Conservation (phyloP, 306 rosid species). For the Bauhinia variegata region DNA sequence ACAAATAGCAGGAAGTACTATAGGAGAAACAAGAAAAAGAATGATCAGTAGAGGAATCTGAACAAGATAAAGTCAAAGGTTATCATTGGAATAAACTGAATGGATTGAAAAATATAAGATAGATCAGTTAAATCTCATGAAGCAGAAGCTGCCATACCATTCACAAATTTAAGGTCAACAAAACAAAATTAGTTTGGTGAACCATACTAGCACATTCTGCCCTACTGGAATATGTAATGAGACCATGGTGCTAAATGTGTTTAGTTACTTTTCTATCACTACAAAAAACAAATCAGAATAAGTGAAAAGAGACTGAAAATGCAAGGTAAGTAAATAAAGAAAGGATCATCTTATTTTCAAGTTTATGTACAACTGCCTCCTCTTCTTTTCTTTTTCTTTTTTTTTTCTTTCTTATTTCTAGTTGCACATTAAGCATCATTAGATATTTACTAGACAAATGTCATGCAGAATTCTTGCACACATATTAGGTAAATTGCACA, state of each 20-base stretch:
- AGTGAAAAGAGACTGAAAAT: background rate
- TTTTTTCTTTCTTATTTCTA: no score
- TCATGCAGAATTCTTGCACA: background rate
- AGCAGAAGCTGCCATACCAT: conserved; percentile 15
- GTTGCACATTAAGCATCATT: background rate
- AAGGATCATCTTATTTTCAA: background rate
- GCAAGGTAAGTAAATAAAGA: conserved; percentile 1
- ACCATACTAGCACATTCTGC: background rate
- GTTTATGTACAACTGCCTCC: background rate
- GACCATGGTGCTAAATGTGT: background rate
- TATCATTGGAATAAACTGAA: conserved; percentile 18
- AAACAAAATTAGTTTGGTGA: conserved; percentile 1
- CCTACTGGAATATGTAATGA: background rate
- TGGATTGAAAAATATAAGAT: background rate
- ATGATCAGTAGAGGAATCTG: conserved; percentile 3
- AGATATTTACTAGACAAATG: background rate
- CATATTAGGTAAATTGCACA: background rate
- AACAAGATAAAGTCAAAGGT: conserved; percentile 7
- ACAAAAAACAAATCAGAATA: background rate
- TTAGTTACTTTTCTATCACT: no score
- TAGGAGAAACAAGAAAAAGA: conserved; percentile 14
- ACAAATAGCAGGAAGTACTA: conserved; percentile 14
- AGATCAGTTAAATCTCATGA: conserved; percentile 1
- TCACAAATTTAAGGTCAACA: conserved; percentile 6
- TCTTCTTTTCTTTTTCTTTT: no score